phyloP scores from a whole-genome alignment of 73 alveolate species.

The Loxodes magnus region DNA sequence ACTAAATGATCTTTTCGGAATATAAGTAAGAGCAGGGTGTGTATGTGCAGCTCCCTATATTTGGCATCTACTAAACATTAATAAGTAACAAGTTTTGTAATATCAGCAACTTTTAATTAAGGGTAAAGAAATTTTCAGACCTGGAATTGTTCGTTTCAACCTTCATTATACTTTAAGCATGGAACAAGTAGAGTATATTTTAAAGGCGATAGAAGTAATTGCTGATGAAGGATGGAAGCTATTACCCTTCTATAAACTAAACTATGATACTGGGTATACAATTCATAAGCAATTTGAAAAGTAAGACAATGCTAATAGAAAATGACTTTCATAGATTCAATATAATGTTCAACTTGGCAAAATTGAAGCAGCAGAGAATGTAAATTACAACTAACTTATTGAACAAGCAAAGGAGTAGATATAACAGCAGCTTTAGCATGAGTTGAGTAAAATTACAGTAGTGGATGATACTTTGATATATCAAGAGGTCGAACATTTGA shows the following conservation, averaged over 20 bases:
- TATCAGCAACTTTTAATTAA: constrained; percentile 41
- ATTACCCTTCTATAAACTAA: constrained; percentile 53
- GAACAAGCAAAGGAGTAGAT: too few relatives aligned
- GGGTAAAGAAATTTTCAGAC: constrained; percentile 81
- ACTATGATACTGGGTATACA: constrained; percentile 33
- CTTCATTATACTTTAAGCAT: constrained; percentile 60
- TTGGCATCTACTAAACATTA: constrained; percentile 53
- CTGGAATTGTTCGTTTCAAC: constrained; percentile 80
- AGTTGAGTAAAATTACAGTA: too few relatives aligned
- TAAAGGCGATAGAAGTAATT: constrained; percentile 66
- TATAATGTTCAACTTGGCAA: too few relatives aligned
- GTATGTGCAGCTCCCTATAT: constrained; percentile 88
- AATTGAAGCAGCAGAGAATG: not conserved
- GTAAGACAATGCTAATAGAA: constrained; percentile 7
- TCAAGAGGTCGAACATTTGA: constrained; percentile 22
- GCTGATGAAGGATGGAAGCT: constrained; percentile 59
- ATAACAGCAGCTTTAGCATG: too few relatives aligned
- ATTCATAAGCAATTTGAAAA: constrained; percentile 17
- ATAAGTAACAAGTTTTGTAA: constrained; percentile 27
- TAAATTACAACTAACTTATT: too few relatives aligned
- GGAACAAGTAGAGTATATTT: constrained; percentile 55
- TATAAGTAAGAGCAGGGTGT: constrained; percentile 86
- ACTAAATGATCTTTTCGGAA: constrained; percentile 83
- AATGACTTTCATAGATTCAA: not conserved
- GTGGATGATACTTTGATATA: too few relatives aligned